Evolutionary conservation across 257 asterid genomes (phyloP).

Genomic region (Salvia miltiorrhiza): DNA sequence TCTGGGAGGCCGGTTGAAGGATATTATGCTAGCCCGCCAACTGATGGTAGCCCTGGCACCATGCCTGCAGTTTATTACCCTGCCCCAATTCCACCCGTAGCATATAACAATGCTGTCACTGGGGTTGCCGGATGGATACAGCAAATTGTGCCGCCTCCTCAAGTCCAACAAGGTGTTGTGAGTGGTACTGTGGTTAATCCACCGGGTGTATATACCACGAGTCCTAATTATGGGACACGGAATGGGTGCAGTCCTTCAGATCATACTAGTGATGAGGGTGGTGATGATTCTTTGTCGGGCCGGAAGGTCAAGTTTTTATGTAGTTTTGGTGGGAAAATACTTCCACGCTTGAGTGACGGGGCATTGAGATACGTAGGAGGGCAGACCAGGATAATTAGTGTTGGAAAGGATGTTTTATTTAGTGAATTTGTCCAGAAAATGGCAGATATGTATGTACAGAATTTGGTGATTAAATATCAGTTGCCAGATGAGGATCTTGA

Average conservation of each 20-base stretch:
- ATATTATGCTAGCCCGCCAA: slow-evolving; percentile 45
- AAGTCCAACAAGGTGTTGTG: slow-evolving; percentile 31
- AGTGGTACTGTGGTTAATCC: slow-evolving; percentile 36
- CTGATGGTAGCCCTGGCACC: slow-evolving; percentile 49
- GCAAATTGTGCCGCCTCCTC: slow-evolving; percentile 43
- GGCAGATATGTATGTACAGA: slow-evolving; percentile 51
- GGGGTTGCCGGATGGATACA: slow-evolving; percentile 70
- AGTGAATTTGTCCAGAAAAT: slow-evolving; percentile 63
- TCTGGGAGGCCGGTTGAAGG: slow-evolving; percentile 66
- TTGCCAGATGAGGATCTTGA: slow-evolving; percentile 97
- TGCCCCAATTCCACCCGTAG: slow-evolving; percentile 44
- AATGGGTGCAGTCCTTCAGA: slow-evolving; percentile 46
- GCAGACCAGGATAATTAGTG: slow-evolving; percentile 82
- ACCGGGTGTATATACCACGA: slow-evolving; percentile 30
- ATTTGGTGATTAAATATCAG: slow-evolving; percentile 82
- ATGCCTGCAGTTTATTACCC: slow-evolving; percentile 62
- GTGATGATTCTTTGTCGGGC: slow-evolving; percentile 63
- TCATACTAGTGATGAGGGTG: slow-evolving; percentile 64
- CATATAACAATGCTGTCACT: slow-evolving; percentile 43
- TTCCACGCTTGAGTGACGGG: slow-evolving; percentile 91
- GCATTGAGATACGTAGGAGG: slow-evolving; percentile 94
- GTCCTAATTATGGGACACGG: slow-evolving; percentile 32
- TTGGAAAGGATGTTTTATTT: slow-evolving; percentile 61
- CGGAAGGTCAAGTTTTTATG: slow-evolving; percentile 84
- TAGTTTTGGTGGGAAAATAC: slow-evolving; percentile 93